These are phyloP conservation scores for Malassezia vespertilionis DNA, from an alignment of 1,284 basidiomycete genomes.

Conservation along the genomic window DNA sequence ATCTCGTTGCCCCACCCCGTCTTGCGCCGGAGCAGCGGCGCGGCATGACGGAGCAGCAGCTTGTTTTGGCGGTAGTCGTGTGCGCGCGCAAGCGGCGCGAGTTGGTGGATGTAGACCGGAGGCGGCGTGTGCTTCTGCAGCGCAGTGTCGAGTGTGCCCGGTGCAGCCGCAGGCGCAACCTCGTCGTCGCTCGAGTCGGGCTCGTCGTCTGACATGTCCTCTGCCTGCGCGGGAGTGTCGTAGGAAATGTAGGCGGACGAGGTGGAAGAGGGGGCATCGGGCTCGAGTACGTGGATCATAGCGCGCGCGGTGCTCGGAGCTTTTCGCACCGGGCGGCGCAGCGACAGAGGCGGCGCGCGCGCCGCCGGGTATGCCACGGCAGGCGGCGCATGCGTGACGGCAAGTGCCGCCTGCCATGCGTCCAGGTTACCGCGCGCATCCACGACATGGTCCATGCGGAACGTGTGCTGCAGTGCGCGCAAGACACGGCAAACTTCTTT, in stretches of 20 bases:
- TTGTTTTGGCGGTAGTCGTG: slow-evolving; percentile 18
- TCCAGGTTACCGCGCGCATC: neutral
- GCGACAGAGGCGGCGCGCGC: neutral
- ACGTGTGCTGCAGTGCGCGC: slow-evolving; percentile 17
- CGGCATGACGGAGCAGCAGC: slow-evolving; percentile 22
- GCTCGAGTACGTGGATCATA: slow-evolving; percentile 21
- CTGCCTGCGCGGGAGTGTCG: neutral
- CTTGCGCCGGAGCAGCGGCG: slow-evolving; percentile 29
- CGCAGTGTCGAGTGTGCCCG: slow-evolving; percentile 57
- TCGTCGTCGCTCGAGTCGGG: neutral
- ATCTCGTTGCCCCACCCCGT: slow-evolving; percentile 23
- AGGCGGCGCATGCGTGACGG: neutral
- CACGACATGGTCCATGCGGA: slow-evolving; percentile 4
- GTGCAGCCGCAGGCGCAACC: slow-evolving; percentile 61
- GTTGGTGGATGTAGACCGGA: slow-evolving; percentile 48
- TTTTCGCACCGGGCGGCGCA: neutral
- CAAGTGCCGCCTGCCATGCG: neutral
- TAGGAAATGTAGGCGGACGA: neutral
- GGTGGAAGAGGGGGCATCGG: slow-evolving; percentile 1
- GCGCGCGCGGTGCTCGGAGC: neutral
- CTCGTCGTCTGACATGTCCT: slow-evolving; percentile 1
- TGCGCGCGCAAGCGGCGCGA: slow-evolving; percentile 40
- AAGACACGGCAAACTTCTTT: slow-evolving; percentile 47
- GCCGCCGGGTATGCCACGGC: neutral
- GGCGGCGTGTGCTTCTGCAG: slow-evolving; percentile 23